These are phyloP conservation scores for Arthrobotrys conoides DNA, from an alignment of 2,329 filamentous ascomycete genomes.

Conservation along the genomic window DNA sequence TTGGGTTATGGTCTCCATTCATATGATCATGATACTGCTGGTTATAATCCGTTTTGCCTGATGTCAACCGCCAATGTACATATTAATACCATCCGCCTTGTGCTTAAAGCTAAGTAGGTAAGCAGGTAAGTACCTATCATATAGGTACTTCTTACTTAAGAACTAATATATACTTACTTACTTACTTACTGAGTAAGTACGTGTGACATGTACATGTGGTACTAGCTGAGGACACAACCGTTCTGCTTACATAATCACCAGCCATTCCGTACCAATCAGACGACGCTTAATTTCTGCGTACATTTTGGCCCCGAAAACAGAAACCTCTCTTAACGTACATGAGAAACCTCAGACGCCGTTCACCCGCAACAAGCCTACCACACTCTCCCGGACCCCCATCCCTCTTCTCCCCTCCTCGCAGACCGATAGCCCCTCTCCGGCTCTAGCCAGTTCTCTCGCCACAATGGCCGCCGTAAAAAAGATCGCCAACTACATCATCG, in stretches of 20 bases:
- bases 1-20: too few relatives aligned
- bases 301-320: conserved; percentile 34
- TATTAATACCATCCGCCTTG: too few relatives aligned
- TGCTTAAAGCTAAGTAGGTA: too few relatives aligned
- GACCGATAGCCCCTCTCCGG: conserved; percentile 7
- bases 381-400: neutral
- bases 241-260: conserved; percentile 33
- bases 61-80: too few relatives aligned
- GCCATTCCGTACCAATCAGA: conserved; percentile 36
- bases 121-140: too few relatives aligned
- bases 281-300: conserved; percentile 47
- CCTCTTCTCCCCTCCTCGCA: conserved; percentile 9
- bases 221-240: too few relatives aligned
- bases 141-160: too few relatives aligned
- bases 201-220: too few relatives aligned
- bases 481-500: conserved; percentile 79
- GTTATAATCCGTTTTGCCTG: too few relatives aligned
- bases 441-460: conserved; percentile 3
- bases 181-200: too few relatives aligned
- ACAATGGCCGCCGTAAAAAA: conserved; percentile 42
- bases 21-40: too few relatives aligned
- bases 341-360: conserved; percentile 16
- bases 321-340: conserved; percentile 21
- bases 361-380: conserved; percentile 10
- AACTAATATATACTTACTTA: too few relatives aligned